These are phyloP conservation scores for Sesbania bispinosa DNA, from an alignment of 306 rosid species.

Conservation along the genomic window DNA sequence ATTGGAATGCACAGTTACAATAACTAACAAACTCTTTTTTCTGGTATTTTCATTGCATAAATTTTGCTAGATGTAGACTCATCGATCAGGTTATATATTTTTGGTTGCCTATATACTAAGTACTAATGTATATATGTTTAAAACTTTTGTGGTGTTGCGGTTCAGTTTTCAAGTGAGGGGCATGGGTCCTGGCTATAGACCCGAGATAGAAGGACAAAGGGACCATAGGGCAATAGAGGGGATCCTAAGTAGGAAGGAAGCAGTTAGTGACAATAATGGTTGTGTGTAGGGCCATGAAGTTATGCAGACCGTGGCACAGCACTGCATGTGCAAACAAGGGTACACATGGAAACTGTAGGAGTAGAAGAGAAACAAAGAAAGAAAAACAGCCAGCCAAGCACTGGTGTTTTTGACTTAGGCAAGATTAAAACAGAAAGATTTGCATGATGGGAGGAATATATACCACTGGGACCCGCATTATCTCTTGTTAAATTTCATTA, in stretches of 20 bases:
- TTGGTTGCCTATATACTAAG: conserved; percentile 20
- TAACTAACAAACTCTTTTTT: conserved; percentile 28
- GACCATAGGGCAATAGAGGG: conserved; percentile 44
- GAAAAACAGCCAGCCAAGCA: conserved; percentile 16
- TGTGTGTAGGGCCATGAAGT: conserved; percentile 33
- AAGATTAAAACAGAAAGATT: conserved; percentile 29
- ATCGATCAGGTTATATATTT: conserved; percentile 20
- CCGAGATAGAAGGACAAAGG: conserved; percentile 42
- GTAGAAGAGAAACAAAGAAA: not conserved
- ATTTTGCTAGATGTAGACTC: conserved; percentile 25
- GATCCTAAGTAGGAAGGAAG: conserved; percentile 49
- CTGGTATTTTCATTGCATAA: conserved; percentile 3
- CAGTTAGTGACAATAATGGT: conserved; percentile 48
- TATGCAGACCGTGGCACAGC: conserved; percentile 29
- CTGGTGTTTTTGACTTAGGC: conserved; percentile 12
- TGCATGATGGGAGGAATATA: conserved; percentile 40
- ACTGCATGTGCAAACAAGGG: conserved; percentile 55
- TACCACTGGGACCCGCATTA: not conserved
- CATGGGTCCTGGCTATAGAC: conserved; percentile 31
- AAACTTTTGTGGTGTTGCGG: conserved; percentile 24
- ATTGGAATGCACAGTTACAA: conserved; percentile 27
- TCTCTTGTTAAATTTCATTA: not conserved
- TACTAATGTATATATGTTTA: not conserved
- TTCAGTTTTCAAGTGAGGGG: conserved; percentile 16
- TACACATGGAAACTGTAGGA: conserved; percentile 40